Percentiles rank a stretch among this genome's conserved stretches.
Evolutionary conservation across 2,329 filamentous ascomycete genomes (phyloP).

Genomic region (Neofusicoccum parvum): DNA sequence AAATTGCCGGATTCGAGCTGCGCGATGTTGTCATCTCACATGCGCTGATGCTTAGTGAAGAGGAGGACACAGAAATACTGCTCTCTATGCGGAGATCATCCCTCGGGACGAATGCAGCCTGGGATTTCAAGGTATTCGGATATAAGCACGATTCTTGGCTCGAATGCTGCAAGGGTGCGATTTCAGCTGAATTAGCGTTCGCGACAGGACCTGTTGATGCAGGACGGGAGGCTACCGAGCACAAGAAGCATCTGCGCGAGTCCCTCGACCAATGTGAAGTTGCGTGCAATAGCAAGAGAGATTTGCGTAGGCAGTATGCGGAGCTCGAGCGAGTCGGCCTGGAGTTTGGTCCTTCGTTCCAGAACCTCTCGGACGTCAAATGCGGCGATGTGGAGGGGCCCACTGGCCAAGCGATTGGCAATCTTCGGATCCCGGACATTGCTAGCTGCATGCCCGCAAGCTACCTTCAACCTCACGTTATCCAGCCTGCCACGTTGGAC

Average conservation of each 20-base stretch:
- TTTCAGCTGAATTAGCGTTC: not conserved
- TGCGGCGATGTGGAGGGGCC: not conserved
- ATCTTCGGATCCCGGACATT: not conserved
- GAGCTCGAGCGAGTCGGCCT: conserved; percentile 9
- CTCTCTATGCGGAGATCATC: conserved; percentile 7
- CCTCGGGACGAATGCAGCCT: not conserved
- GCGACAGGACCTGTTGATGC: not conserved
- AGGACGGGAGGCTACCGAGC: not conserved
- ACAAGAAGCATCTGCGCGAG: not conserved
- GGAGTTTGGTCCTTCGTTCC: conserved; percentile 3
- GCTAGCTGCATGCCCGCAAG: not conserved
- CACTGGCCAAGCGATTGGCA: not conserved
- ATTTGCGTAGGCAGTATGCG: conserved; percentile 5
- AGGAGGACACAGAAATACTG: not conserved
- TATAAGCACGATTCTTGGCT: not conserved
- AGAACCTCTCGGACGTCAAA: conserved; percentile 8
- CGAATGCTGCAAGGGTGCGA: conserved; percentile 3
- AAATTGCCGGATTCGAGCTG: not conserved
- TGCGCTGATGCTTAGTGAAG: not conserved
- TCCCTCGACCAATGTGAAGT: conserved; percentile 4
- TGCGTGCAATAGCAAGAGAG: conserved; percentile 1
- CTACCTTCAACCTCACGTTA: conserved; percentile 5
- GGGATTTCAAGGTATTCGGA: conserved; percentile 5
- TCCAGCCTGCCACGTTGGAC: conserved; percentile 17
- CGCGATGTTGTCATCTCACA: conserved; percentile 6